These are phyloP conservation scores for Gautieria morchelliformis DNA, from an alignment of 768 basidiomycete species.

Conservation along the genomic window DNA sequence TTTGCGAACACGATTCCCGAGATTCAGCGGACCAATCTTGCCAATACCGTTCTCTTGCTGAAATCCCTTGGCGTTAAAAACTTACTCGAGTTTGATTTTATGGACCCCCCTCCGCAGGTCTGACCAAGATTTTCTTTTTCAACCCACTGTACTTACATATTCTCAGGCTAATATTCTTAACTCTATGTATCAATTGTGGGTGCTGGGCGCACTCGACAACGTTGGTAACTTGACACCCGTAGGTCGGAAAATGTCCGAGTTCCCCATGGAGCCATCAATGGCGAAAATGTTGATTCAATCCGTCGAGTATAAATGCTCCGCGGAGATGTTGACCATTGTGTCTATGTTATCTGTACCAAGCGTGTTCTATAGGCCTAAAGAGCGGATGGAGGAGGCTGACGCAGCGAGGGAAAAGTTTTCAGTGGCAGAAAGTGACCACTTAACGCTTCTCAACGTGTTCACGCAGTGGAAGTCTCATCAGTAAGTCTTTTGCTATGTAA, in stretches of 20 bases:
- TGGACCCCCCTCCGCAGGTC: slow-evolving; percentile 99
- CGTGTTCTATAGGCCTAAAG: slow-evolving; percentile 95
- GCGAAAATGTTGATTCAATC: slow-evolving; percentile 97
- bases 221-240: slow-evolving; percentile 89
- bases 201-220: slow-evolving; percentile 94
- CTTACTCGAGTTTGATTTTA: slow-evolving; percentile 96
- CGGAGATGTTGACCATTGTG: slow-evolving; percentile 96
- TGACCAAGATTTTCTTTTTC: slow-evolving; percentile 6
- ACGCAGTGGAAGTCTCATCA: slow-evolving; percentile 97
- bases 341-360: slow-evolving; percentile 98
- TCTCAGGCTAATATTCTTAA: slow-evolving; percentile 88
- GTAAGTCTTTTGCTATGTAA: slow-evolving; percentile 33
- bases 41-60: slow-evolving; percentile 89
- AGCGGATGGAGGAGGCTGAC: slow-evolving; percentile 95
- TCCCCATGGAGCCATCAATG: slow-evolving; percentile 99
- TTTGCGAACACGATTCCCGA: slow-evolving; percentile 96
- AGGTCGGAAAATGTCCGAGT: slow-evolving; percentile 97
- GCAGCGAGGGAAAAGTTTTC: slow-evolving; percentile 98
- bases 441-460: slow-evolving; percentile 93
- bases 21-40: slow-evolving; percentile 95
- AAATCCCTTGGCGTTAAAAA: slow-evolving; percentile 98
- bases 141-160: background rate
- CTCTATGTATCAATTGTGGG: slow-evolving; percentile 99
- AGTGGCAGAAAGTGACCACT: slow-evolving; percentile 95
- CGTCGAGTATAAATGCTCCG: slow-evolving; percentile 86